Conservation (phyloP, 2,329 filamentous ascomycete genomes). For the Penicillium fuscoglaucum region DNA sequence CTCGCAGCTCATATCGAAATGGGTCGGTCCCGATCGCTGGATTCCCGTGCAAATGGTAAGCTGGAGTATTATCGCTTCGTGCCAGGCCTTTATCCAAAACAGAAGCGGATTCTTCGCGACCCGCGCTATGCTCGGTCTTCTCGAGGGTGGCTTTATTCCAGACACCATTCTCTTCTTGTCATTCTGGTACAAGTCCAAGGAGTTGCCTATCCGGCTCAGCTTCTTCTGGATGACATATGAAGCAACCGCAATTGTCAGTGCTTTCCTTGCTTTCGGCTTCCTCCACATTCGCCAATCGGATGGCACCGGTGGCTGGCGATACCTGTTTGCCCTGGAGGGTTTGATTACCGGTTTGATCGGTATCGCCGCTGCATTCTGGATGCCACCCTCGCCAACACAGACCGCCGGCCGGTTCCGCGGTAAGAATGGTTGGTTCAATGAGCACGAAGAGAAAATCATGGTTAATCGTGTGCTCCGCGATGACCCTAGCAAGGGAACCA, state of each 20-base stretch:
- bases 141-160: slow-evolving; percentile 56
- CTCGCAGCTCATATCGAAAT: slow-evolving; percentile 61
- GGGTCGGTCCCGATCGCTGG: slow-evolving; percentile 60
- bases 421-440: slow-evolving; percentile 65
- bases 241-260: slow-evolving; percentile 47
- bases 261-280: slow-evolving; percentile 50
- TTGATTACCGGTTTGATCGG: slow-evolving; percentile 57
- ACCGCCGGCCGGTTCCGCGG: slow-evolving; percentile 63
- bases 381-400: slow-evolving; percentile 64
- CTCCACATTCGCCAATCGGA: slow-evolving; percentile 40
- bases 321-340: slow-evolving; percentile 46
- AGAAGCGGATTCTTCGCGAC: slow-evolving; percentile 45
- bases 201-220: slow-evolving; percentile 66
- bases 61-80: slow-evolving; percentile 56
- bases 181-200: slow-evolving; percentile 73
- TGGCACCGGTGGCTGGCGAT: slow-evolving; percentile 46
- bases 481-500: slow-evolving; percentile 59
- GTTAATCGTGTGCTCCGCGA: slow-evolving; percentile 62
- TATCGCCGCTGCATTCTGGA: slow-evolving; percentile 58
- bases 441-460: slow-evolving; percentile 69
- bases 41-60: slow-evolving; percentile 60
- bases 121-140: slow-evolving; percentile 49
- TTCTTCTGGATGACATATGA: slow-evolving; percentile 70
- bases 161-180: slow-evolving; percentile 59
- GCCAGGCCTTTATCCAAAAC: slow-evolving; percentile 54